Conservation (phyloP, 179 eudicot genomes). For the Sideroxylon spinosum region DNA sequence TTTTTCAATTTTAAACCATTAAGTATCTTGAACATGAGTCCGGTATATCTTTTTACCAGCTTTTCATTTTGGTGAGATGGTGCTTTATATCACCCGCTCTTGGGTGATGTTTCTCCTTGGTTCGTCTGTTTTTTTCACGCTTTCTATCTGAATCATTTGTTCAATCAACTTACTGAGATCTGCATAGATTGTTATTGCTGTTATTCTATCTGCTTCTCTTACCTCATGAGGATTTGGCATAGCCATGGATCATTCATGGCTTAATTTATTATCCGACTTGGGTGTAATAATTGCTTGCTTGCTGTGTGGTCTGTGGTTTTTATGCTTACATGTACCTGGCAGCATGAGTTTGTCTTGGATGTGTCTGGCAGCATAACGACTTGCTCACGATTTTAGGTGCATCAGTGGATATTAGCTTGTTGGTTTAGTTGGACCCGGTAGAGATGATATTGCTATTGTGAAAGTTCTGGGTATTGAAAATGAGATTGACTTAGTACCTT, state of each 20-base stretch:
- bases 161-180: neutral
- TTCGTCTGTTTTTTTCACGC: neutral
- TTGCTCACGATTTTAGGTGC: neutral
- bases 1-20: neutral
- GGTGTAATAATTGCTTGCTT: neutral
- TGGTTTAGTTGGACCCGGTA: neutral
- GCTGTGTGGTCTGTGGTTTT: neutral
- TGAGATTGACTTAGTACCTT: neutral
- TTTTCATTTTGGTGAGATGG: neutral
- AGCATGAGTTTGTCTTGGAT: neutral
- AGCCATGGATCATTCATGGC: neutral
- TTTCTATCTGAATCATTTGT: neutral
- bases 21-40: neutral
- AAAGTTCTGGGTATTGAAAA: neutral
- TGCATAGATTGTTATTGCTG: no score
- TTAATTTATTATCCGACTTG: neutral
- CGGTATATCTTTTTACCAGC: neutral
- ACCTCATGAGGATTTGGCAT: neutral
- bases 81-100: neutral
- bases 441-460: neutral
- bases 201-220: neutral
- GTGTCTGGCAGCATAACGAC: neutral
- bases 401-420: neutral
- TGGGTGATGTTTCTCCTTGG: neutral
- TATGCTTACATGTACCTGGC: neutral